These are phyloP conservation scores for Colletotrichum melonis DNA, from an alignment of 2,329 filamentous ascomycete species.

Conservation along the genomic window DNA sequence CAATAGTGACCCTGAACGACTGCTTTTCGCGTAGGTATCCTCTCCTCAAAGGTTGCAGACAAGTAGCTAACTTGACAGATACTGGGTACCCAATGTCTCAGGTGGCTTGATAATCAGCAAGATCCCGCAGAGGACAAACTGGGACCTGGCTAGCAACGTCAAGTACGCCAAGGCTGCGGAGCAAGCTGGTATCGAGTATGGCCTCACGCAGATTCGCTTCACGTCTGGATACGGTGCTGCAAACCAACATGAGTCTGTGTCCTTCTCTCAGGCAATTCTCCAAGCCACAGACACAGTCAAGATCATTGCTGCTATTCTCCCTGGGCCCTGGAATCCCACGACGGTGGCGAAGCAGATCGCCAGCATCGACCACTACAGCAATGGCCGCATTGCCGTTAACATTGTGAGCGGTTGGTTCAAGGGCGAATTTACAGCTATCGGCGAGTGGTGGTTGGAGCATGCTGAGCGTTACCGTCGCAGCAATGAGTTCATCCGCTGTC, in stretches of 20 bases:
- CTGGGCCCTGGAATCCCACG: slow-evolving; percentile 62
- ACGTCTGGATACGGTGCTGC: slow-evolving; percentile 61
- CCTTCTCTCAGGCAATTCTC: slow-evolving; percentile 61
- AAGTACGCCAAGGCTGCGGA: slow-evolving; percentile 62
- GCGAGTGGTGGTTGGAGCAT: slow-evolving; percentile 67
- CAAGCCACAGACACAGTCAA: slow-evolving; percentile 59
- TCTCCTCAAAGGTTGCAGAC: background rate
- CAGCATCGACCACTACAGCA: slow-evolving; percentile 62
- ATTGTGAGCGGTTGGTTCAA: slow-evolving; percentile 65
- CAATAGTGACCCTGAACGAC: slow-evolving; percentile 29
- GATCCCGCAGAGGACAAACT: slow-evolving; percentile 60
- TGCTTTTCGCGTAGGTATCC: slow-evolving; percentile 39
- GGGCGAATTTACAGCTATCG: slow-evolving; percentile 61
- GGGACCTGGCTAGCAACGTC: slow-evolving; percentile 60
- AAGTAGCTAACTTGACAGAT: slow-evolving; percentile 44
- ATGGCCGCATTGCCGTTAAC: slow-evolving; percentile 63
- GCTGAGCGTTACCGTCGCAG: slow-evolving; percentile 62
- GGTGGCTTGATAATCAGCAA: slow-evolving; percentile 64
- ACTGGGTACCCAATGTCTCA: slow-evolving; percentile 66
- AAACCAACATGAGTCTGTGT: slow-evolving; percentile 64
- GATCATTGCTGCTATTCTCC: slow-evolving; percentile 62
- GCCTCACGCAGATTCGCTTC: slow-evolving; percentile 63
- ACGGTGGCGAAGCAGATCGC: slow-evolving; percentile 65
- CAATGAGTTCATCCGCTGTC: slow-evolving; percentile 61
- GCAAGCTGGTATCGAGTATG: slow-evolving; percentile 61